phyloP scores from a whole-genome alignment of 2,329 filamentous ascomycete genomes.

The Aspergillus tanneri region DNA sequence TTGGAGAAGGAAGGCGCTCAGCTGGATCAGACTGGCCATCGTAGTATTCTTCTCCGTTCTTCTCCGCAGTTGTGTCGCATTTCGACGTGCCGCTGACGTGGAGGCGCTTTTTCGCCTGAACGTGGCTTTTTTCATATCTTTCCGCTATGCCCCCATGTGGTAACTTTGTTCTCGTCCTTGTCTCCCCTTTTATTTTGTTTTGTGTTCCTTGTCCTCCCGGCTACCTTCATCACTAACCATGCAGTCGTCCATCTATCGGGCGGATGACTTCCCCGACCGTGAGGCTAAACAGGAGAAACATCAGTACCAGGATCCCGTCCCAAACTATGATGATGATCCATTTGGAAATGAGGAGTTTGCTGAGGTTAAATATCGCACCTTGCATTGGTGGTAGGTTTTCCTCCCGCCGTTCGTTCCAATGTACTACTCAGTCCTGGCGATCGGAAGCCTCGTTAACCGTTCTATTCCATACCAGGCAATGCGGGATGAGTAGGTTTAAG shows the following conservation, averaged over 20 bases:
- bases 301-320: neutral
- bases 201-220: too few species aligned
- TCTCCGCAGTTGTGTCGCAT: constrained; percentile 2
- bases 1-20: too few species aligned
- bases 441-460: neutral
- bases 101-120: neutral
- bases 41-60: too few species aligned
- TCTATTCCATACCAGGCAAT: constrained; percentile 34
- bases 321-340: constrained; percentile 21
- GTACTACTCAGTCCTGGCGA: too few species aligned
- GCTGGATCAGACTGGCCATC: too few species aligned
- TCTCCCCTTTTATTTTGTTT: neutral
- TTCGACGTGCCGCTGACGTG: neutral
- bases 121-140: neutral
- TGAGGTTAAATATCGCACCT: constrained; percentile 49
- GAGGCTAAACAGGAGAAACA: constrained; percentile 4
- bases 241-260: neutral
- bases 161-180: neutral
- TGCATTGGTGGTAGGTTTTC: constrained; percentile 41
- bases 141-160: neutral
- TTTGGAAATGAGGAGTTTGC: constrained; percentile 36
- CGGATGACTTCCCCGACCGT: constrained; percentile 1
- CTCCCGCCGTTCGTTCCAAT: neutral
- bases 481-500: constrained; percentile 34
- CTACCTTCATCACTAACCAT: neutral